phyloP scores from a whole-genome alignment of 192 early-diverging fungal genomes.

The Rhizophagus clarus region DNA sequence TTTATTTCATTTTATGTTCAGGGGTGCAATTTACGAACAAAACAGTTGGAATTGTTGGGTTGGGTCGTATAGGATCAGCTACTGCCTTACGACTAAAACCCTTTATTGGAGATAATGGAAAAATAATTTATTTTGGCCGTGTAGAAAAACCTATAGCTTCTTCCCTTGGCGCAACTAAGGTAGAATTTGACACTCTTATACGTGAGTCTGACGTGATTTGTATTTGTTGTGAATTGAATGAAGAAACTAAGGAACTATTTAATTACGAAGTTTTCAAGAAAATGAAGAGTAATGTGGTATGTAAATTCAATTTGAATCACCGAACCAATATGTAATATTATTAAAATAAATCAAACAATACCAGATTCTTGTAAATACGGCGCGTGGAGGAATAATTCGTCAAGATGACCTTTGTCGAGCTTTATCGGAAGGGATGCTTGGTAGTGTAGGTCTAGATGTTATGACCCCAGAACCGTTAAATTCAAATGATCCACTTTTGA shows the following conservation, averaged over 20 bases:
- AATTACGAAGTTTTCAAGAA: constrained; percentile 59
- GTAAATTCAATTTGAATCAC: background rate
- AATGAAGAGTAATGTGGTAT: constrained; percentile 69
- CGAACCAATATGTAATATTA: background rate
- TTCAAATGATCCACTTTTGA: constrained; percentile 58
- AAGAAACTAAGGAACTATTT: constrained; percentile 73
- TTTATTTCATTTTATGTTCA: background rate
- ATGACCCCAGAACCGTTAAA: constrained; percentile 85
- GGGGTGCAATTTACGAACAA: constrained; percentile 78
- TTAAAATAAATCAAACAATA: background rate
- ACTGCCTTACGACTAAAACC: constrained; percentile 70
- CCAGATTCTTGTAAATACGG: constrained; percentile 79
- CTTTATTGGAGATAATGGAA: constrained; percentile 55
- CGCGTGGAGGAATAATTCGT: constrained; percentile 77
- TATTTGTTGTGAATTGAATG: constrained; percentile 73
- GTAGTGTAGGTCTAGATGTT: constrained; percentile 82
- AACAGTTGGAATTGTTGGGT: constrained; percentile 81
- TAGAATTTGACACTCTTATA: constrained; percentile 62
- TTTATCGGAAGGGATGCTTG: constrained; percentile 58
- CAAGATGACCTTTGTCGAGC: constrained; percentile 73
- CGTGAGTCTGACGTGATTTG: constrained; percentile 70
- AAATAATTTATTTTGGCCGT: constrained; percentile 66
- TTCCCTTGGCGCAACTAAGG: constrained; percentile 50
- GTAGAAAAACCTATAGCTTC: constrained; percentile 52
- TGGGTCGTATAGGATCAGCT: constrained; percentile 81